phyloP scores from a whole-genome alignment of 78 protist species.

The Parvularia atlantis region DNA sequence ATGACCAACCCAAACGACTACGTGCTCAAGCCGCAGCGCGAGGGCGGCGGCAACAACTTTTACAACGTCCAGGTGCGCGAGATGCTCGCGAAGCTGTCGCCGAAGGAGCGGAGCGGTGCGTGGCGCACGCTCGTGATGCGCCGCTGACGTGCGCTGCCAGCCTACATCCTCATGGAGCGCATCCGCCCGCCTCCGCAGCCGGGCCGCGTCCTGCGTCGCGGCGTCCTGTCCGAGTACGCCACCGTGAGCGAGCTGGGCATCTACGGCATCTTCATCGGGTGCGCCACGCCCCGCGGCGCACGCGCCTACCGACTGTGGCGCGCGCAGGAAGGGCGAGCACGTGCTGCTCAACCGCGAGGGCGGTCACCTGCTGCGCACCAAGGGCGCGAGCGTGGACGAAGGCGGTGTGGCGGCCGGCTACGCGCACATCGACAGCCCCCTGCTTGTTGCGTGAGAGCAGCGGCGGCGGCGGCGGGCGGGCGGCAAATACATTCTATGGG shows the following conservation, averaged over 20 bases:
- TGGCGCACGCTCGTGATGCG: too few relatives aligned
- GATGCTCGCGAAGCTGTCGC: slow-evolving; percentile 9
- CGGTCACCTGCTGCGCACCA: slow-evolving; percentile 73
- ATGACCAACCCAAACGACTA: slow-evolving; percentile 41
- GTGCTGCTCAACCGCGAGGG: slow-evolving; percentile 24
- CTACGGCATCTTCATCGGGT: slow-evolving; percentile 38
- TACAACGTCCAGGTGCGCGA: slow-evolving; percentile 20
- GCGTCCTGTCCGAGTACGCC: background rate
- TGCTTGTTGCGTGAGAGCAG: too few relatives aligned
- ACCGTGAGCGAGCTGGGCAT: slow-evolving; percentile 59
- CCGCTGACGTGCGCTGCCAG: too few relatives aligned
- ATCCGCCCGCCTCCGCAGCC: slow-evolving; percentile 39
- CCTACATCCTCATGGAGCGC: slow-evolving; percentile 76
- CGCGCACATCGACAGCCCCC: slow-evolving; percentile 66
- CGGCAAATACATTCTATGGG: too few relatives aligned
- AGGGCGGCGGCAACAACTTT: slow-evolving; percentile 87
- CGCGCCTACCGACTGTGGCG: too few relatives aligned
- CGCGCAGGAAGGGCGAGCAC: too few relatives aligned
- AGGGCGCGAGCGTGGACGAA: slow-evolving; percentile 56
- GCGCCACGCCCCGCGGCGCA: background rate
- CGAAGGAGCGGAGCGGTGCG: too few relatives aligned
- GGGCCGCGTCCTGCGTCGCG: background rate
- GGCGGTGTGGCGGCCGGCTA: slow-evolving; percentile 87
- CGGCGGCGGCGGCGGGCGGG: too few relatives aligned
- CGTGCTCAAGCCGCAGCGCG: slow-evolving; percentile 91